Evolutionary conservation across 202 grass and related monocot species (phyloP), one percentile per base, ranked within the genome.

Genomic region (Zizania palustris): DNA sequence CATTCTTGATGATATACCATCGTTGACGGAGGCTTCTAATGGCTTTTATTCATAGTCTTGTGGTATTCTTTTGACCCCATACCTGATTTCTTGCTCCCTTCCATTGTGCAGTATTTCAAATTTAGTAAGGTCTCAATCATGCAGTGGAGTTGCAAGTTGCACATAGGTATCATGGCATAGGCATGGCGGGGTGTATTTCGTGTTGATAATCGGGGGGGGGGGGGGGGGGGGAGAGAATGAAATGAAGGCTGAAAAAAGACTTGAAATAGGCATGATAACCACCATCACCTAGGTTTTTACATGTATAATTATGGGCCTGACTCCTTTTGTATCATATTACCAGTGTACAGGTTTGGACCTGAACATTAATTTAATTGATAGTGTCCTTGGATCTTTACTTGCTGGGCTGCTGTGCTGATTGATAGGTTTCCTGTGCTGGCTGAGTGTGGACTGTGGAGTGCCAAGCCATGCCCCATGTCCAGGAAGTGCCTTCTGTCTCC

Each of bases 291-390:
- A 84, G 79, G 69, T 34, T 80, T 76, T 77, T 91, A 85, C 87
- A 77, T 93, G 91, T 93, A 91, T 93, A 93, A 93, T 93, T 93
- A 93, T 88, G 79, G 56, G 53, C 66, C 77, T 88, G 78, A 90
- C 48, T 60, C 83, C 71, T 88, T 83, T 82, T 80, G 82, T 86
- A 87, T 88, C 88, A 83, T 85, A 90, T 85, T 85, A 91, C 88
- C 88, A 63, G 65, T 93, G 88, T 93, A 93, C 88, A 93, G 88
- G 71, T 93, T 88, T 44, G 88, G 79, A 88, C 88, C 82, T 88
- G 88, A 88, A 88, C 53, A 85, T 88, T 78, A 85, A 90, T 93
- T 90, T 90, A 88, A 84, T 83, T 85, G 64, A 88, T 88, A 85
- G 40, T 40, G 78, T 67, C 58, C 76, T 39, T 88, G 76, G 76